Conservation (phyloP, 2,329 filamentous ascomycete species). For the Bipolaris bicolor region DNA sequence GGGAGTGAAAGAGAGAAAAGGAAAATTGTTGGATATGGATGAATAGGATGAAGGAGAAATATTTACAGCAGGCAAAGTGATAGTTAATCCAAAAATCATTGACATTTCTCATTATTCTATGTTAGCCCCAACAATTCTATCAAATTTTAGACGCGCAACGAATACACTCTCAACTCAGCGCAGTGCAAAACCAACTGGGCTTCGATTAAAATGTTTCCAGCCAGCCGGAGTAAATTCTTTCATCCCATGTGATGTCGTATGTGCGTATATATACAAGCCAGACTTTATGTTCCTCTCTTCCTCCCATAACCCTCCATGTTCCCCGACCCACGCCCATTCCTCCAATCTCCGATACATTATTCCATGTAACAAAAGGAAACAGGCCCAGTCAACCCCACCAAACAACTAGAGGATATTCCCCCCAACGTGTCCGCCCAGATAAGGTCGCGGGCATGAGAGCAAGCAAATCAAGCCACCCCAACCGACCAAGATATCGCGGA, state of each 20-base stretch:
- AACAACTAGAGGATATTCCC: not conserved
- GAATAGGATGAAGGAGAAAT: too few species aligned
- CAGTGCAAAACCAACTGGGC: not conserved
- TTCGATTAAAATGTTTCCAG: not conserved
- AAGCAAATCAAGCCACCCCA: not conserved
- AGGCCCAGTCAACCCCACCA: not conserved
- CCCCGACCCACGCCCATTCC: not conserved
- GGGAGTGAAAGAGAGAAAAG: too few species aligned
- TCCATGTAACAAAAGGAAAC: conserved; percentile 3
- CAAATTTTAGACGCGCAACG: too few species aligned
- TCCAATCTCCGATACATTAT: conserved; percentile 7
- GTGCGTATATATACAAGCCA: conserved; percentile 5
- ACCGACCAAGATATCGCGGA: not conserved
- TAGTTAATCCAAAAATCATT: too few species aligned
- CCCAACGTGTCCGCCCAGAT: conserved; percentile 8
- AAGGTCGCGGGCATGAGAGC: not conserved
- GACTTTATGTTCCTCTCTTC: not conserved
- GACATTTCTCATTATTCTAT: too few species aligned
- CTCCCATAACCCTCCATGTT: not conserved
- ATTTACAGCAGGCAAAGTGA: too few species aligned
- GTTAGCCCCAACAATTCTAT: not conserved
- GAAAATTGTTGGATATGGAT: too few species aligned
- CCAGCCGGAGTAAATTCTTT: conserved; percentile 2
- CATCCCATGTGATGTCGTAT: not conserved
- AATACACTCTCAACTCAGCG: not conserved